Conservation (phyloP, 2,329 filamentous ascomycete genomes). For the Sphaerulina vaccinii region DNA sequence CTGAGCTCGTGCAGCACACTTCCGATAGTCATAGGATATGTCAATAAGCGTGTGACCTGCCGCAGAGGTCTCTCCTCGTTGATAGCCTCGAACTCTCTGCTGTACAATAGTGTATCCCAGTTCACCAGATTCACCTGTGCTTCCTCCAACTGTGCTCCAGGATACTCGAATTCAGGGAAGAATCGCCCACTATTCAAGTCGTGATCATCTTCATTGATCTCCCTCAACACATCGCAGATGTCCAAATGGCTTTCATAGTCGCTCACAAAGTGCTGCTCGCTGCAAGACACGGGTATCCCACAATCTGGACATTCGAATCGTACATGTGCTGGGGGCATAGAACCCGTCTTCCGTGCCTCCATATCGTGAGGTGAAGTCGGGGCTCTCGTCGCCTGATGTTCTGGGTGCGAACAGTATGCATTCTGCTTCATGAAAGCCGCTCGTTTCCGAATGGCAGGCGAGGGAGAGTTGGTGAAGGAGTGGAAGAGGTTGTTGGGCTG, state of each 20-base stretch:
- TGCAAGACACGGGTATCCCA: conserved; percentile 90
- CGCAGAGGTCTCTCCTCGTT: conserved; percentile 88
- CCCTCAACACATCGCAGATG: conserved; percentile 83
- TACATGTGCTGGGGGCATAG: conserved; percentile 73
- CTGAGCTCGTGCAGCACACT: conserved; percentile 93
- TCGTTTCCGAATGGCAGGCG: conserved; percentile 80
- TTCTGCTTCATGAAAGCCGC: conserved; percentile 91
- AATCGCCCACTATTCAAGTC: conserved; percentile 85
- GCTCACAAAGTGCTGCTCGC: conserved; percentile 90
- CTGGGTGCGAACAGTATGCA: conserved; percentile 88
- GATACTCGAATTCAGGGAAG: conserved; percentile 92
- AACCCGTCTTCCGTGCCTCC: conserved; percentile 60
- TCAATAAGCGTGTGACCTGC: conserved; percentile 88
- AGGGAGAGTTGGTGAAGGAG: conserved; percentile 82
- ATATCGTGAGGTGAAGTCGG: conserved; percentile 64
- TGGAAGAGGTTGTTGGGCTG: conserved; percentile 86
- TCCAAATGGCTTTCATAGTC: conserved; percentile 92
- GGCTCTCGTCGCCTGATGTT: conserved; percentile 73
- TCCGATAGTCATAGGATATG: conserved; percentile 87
- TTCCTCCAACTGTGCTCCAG: conserved; percentile 85
- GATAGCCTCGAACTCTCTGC: conserved; percentile 84
- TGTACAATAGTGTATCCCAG: conserved; percentile 97
- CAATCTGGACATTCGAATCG: conserved; percentile 96
- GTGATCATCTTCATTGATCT: conserved; percentile 98
- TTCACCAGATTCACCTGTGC: conserved; percentile 95